These are phyloP conservation scores for Aspergillus eucalypticola DNA, from an alignment of 2,329 filamentous ascomycete genomes.

Conservation along the genomic window DNA sequence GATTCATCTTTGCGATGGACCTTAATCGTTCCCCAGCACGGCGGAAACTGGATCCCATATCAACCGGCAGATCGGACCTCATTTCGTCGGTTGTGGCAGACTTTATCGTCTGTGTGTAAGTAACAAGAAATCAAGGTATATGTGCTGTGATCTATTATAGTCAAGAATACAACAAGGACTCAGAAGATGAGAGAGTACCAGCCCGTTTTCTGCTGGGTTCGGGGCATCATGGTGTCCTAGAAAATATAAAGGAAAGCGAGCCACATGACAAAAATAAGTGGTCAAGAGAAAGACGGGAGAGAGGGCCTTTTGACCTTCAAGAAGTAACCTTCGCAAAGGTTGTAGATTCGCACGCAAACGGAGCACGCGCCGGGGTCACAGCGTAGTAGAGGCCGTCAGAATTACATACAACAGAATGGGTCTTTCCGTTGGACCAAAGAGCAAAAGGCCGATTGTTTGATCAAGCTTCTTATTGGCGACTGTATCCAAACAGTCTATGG, in stretches of 20 bases:
- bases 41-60: conserved; percentile 32
- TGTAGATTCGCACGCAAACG: conserved; percentile 26
- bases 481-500: conserved; percentile 9
- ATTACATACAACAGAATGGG: conserved; percentile 27
- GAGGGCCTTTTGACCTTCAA: conserved; percentile 34
- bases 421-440: neutral
- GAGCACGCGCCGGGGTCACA: conserved; percentile 34
- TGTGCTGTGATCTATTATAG: conserved; percentile 14
- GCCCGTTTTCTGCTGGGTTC: conserved; percentile 15
- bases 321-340: conserved; percentile 18
- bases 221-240: conserved; percentile 29
- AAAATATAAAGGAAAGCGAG: conserved; percentile 18
- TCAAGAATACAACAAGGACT: conserved; percentile 10
- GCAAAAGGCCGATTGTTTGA: neutral
- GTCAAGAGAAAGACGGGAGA: conserved; percentile 8
- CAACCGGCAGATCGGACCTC: conserved; percentile 17
- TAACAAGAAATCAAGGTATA: conserved; percentile 11
- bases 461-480: neutral
- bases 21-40: conserved; percentile 34
- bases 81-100: conserved; percentile 19
- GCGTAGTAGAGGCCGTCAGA: conserved; percentile 29
- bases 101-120: conserved; percentile 2
- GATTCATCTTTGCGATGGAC: conserved; percentile 30
- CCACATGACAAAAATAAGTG: conserved; percentile 30
- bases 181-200: conserved; percentile 19